Base-by-base conservation (phyloP, 306 rosid genomes). In the Luffa aegyptiaca region DNA sequence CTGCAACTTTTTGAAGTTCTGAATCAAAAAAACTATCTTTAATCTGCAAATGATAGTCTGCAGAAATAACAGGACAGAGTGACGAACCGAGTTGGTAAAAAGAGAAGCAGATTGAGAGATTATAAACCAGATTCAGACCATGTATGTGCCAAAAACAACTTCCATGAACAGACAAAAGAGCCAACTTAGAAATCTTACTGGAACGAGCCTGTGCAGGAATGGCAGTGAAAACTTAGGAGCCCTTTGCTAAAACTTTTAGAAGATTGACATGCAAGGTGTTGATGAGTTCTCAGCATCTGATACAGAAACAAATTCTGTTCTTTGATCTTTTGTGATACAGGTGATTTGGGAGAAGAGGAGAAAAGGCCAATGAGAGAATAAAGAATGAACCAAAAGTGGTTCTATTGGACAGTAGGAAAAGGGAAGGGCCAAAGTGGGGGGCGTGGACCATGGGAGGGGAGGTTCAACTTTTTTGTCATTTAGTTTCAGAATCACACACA, bases 1-100 rank as follows among this genome's bases (percentile, higher is more conserved):
- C 46, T 82, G 49, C 36, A 87, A 89, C 83, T 14, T 72, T 72
- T 26, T 13, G 21, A 46, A 49, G 13, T 14, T 37, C 21, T 3
- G 21, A 72, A 14, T 12, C 44, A 26, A 72, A 31, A 48, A 13
- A 51, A 2, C 11, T 10, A 6, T 18, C n/a, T 70, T 3, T 26
- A 26, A 21, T 41, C 74, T 18, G 41, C 31, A 17, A 39, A 42
- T 66, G 74, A 41, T 44, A 26, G 33, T 45, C 45, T 44, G 76
- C 76, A 21, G 76, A 20, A 71, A 71, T 7, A 21, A 44, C 21
- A 13, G 56, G 58, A 45, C 58, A 71, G 26, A 46, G 57, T 12
- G 17, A 46, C 16, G 8, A 31, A 66, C n/a, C 1, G 44, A 64
- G 66, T 11, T 1, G n/a, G 3, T 35, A 16, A 41, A 18, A n/a